Evolutionary conservation across 2,329 filamentous ascomycete genomes (phyloP).

Genomic region (Alternaria consortialis): DNA sequence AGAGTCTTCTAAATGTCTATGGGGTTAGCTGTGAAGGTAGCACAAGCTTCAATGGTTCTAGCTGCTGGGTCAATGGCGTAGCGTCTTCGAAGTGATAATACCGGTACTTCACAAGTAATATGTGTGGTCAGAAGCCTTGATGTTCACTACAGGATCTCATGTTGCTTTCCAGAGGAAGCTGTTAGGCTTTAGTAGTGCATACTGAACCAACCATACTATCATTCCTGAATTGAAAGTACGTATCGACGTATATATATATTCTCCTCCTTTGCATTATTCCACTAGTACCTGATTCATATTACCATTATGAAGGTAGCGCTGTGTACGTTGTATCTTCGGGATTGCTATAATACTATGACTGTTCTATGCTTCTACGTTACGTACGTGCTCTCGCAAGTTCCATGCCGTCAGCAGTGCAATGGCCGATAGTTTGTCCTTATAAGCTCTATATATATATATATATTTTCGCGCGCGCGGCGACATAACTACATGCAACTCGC

Average conservation of each 20-base stretch:
- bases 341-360: neutral
- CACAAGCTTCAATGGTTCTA: neutral
- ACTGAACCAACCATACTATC: neutral
- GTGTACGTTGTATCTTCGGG: neutral
- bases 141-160: neutral
- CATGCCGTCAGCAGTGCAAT: neutral
- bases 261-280: neutral
- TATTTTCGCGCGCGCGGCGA: neutral
- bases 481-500: neutral
- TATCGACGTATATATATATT: neutral
- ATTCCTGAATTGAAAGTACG: neutral
- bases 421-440: neutral
- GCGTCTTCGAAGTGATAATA: neutral
- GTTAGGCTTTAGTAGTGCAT: neutral
- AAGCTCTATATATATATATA: neutral
- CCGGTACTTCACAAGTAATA: neutral
- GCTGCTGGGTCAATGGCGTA: neutral
- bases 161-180: neutral
- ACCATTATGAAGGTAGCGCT: neutral
- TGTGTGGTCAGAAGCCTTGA: neutral
- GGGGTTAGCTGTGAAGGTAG: neutral
- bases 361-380: neutral
- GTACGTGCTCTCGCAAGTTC: neutral
- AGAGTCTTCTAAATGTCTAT: neutral
- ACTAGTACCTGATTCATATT: neutral